Conservation (phyloP, 768 basidiomycete species). For the Termitomyces sp. region DNA sequence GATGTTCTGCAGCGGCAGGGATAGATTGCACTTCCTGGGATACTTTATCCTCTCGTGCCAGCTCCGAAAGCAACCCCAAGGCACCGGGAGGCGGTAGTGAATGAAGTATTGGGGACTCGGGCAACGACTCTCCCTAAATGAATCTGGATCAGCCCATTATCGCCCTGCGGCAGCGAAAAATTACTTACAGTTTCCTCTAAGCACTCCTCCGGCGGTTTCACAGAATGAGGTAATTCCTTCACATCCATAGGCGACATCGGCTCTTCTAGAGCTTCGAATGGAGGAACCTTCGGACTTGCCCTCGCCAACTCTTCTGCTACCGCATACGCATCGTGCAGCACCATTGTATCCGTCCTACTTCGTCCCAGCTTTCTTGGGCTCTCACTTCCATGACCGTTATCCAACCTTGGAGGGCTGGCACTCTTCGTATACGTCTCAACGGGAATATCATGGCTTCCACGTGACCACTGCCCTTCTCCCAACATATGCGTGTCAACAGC, state of each 20-base stretch:
- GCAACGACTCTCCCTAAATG: constrained; percentile 6
- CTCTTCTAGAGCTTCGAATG: not conserved
- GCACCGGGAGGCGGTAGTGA: constrained; percentile 5
- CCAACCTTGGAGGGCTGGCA: constrained; percentile 19
- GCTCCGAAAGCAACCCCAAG: not conserved
- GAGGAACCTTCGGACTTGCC: constrained; percentile 3
- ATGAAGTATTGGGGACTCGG: constrained; percentile 11
- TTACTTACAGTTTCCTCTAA: constrained; percentile 1
- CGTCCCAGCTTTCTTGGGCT: constrained; percentile 46
- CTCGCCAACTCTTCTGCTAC: constrained; percentile 27
- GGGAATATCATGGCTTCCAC: not conserved
- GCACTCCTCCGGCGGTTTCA: not conserved
- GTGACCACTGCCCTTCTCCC: not conserved
- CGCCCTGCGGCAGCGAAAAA: not conserved
- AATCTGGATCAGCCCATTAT: not conserved
- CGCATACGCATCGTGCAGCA: constrained; percentile 41
- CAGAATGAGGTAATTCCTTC: constrained; percentile 7
- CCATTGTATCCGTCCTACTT: constrained; percentile 70
- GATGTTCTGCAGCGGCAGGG: not conserved
- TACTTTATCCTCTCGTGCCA: not conserved
- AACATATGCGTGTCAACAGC: constrained; percentile 17
- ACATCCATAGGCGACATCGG: constrained; percentile 9
- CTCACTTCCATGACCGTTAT: constrained; percentile 18
- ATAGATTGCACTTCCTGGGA: not conserved
- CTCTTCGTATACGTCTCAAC: constrained; percentile 10